Base-by-base conservation (phyloP, 1,139 yeast genomes). In the Maudiozyma humilis region DNA sequence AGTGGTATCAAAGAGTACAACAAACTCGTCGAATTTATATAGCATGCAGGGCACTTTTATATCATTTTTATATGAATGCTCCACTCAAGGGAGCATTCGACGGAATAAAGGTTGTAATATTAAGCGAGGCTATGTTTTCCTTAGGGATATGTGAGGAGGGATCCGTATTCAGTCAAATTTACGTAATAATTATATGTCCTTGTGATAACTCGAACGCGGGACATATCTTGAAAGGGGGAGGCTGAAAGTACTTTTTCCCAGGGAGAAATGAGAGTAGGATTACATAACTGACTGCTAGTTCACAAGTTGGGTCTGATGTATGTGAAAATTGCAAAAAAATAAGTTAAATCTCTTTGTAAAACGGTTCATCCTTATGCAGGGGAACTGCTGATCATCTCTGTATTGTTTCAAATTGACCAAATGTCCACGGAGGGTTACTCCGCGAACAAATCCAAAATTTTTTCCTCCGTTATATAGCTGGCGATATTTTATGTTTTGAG, bases 331-430 rank as follows among this genome's bases (percentile, higher is more conserved):
- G 18, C 38, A 71, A 80, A 80, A 80, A 79, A 79, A 76, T 72
- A 68, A 72, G 67, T 43, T 76, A 81, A 81, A 81, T 81, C 88
- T 81, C 87, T 81, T 80, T 80, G 88, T 80, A 80, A 77, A 80
- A 86, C 88, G 88, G 83, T 87, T 82, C 89, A 82, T 82, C 89
- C 85, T 82, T 82, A 82, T 82, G 89, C 89, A 82, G 85, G 89
- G 88, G 85, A 86, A 83, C 84, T 82, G 89, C 89, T 82, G 82
- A 82, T 82, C 88, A 81, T 82, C 91, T 82, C 89, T 82, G 91
- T 82, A 82, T 82, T 82, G 85, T 82, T 82, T 73, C 77, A 65
- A 73, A 70, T 73, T 73, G 76, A 73, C 78, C 71, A 71, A 70
- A 68, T 67, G 76, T 71, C 76, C 73, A 68, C 68, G 65, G 65